Conservation (phyloP, 768 basidiomycete species). For the Trametopsis cervina region DNA sequence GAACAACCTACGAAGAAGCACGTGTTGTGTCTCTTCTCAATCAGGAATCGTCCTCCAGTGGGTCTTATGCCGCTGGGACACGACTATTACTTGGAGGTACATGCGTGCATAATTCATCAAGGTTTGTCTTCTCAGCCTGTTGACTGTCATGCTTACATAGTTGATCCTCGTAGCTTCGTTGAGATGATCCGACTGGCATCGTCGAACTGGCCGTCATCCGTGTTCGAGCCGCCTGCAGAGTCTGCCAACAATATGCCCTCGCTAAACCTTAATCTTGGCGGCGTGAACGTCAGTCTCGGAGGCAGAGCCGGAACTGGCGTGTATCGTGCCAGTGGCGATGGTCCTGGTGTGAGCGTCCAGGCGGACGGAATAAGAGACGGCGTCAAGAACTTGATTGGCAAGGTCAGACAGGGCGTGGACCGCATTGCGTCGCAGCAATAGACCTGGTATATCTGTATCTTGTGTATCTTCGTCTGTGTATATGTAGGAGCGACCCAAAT, state of each 20-base stretch:
- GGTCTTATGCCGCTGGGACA: slow-evolving; percentile 49
- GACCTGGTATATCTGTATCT: too few relatives aligned
- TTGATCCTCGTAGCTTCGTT: slow-evolving; percentile 52
- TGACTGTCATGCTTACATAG: background rate
- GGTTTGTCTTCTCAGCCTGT: slow-evolving; percentile 38
- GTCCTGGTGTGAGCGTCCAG: slow-evolving; percentile 52
- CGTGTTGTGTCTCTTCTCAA: slow-evolving; percentile 80
- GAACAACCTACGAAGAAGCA: slow-evolving; percentile 94
- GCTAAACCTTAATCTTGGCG: slow-evolving; percentile 88
- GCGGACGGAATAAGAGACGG: slow-evolving; percentile 89
- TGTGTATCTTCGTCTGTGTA: too few relatives aligned
- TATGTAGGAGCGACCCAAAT: too few relatives aligned
- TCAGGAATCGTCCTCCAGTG: slow-evolving; percentile 58
- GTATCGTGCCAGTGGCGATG: slow-evolving; percentile 74
- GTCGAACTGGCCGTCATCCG: slow-evolving; percentile 49
- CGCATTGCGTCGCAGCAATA: slow-evolving; percentile 32
- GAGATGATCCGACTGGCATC: slow-evolving; percentile 82
- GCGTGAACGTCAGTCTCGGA: slow-evolving; percentile 91
- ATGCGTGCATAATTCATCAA: slow-evolving; percentile 90
- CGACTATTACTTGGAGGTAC: slow-evolving; percentile 89
- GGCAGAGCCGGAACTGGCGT: slow-evolving; percentile 78
- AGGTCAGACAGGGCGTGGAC: slow-evolving; percentile 83
- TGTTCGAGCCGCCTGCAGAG: slow-evolving; percentile 73
- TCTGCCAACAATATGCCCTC: slow-evolving; percentile 65
- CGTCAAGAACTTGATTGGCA: slow-evolving; percentile 79